These are phyloP conservation scores for Ambrosia trifida DNA, from an alignment of 129 eudicot species.

Conservation along the genomic window DNA sequence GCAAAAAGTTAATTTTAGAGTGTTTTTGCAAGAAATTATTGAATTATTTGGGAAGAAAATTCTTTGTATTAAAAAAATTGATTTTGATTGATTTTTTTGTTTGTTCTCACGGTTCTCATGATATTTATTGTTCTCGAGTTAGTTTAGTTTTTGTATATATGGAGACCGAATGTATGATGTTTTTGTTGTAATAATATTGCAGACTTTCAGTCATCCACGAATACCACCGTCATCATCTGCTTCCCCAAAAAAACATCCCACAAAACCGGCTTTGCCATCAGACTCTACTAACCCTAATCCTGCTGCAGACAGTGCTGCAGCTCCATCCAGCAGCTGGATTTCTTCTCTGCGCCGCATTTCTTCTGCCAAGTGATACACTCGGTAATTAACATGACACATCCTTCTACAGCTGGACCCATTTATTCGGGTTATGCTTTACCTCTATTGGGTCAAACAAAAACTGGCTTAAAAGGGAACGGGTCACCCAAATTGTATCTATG, in stretches of 20 bases:
- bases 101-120: no score
- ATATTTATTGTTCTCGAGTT: no score
- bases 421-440: not conserved
- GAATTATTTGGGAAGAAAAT: no score
- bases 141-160: not conserved
- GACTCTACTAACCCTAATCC: constrained; percentile 56
- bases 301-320: constrained; percentile 58
- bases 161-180: not conserved
- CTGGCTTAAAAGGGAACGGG: not conserved
- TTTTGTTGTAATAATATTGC: not conserved
- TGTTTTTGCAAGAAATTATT: no score
- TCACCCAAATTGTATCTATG: not conserved
- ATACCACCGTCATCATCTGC: constrained; percentile 63
- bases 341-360: constrained; percentile 89
- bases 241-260: constrained; percentile 51
- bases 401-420: not conserved
- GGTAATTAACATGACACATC: constrained; percentile 34
- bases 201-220: constrained; percentile 45
- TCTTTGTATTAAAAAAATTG: no score
- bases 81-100: no score
- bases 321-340: constrained; percentile 89
- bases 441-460: not conserved
- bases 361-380: constrained; percentile 65
- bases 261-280: constrained; percentile 61
- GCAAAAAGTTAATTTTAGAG: no score